Base-by-base conservation (phyloP, 106 monocot genomes). In the Allium cepa region DNA sequence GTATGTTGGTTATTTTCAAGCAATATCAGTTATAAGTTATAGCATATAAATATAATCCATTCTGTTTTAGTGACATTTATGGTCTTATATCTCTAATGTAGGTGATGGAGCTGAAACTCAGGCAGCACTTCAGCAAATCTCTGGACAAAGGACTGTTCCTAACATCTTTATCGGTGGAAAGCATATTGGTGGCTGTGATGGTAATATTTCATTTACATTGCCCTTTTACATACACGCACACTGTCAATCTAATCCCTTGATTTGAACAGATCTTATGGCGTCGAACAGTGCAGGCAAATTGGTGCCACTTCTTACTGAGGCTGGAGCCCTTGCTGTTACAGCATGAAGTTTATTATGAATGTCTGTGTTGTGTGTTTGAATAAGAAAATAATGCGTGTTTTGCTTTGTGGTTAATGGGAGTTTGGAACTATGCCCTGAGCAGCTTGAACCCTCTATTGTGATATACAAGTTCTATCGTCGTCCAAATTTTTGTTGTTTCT, bases 121-220 rank as follows among this genome's bases (percentile, higher is more conserved):
- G 51, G 4, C 80, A 8, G 92, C 92, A 28, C 81, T 96, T 48
- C 53, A 56, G 0, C 57, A 82, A 59, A 88, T 85, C 88, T 88
- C 96, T 10, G 88, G 88, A 9, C 96, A 88, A 57, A 86, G 92
- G 45, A 97, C 92, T 11, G 96, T 97, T 49, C 96, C 96, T 10
- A 92, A 92, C 72, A 84, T 92, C 53, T 92, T 96, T 55, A 83
- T 96, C 36, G 84, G 82, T 45, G 92, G 86, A 46, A 84, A 88
- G 11, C 92, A 97, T 64, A 84, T 92, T 14, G 96, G 96, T 51
- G 92, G 96, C 53, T 97, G 92, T 57, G 92, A 92, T 55, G 75
- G 96, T 93, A 81, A 46, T 79, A 16, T 46, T 8, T 46, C 50
- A 14, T 36, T 14, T 57, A 36, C 36, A 36, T 46, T 50, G 9